These are phyloP conservation scores for Colletotrichum liaoningense DNA, from an alignment of 2,329 filamentous ascomycete species.

Conservation along the genomic window DNA sequence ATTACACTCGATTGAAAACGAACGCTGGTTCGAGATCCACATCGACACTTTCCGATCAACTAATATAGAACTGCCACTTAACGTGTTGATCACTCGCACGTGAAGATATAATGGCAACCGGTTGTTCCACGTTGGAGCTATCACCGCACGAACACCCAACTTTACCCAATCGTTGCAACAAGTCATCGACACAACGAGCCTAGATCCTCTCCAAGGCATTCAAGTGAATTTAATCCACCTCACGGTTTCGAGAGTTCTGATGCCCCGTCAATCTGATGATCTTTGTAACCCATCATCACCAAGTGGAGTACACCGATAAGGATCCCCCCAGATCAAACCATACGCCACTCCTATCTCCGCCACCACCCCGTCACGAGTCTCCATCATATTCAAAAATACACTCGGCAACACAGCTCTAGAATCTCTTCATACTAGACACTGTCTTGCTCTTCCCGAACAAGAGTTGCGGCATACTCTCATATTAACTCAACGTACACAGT, in stretches of 20 bases:
- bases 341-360: constrained; percentile 21
- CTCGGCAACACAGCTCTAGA: background rate
- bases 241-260: background rate
- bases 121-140: background rate
- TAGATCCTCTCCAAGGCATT: background rate
- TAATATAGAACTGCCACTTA: no score
- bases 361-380: background rate
- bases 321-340: constrained; percentile 5
- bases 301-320: constrained; percentile 28
- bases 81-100: background rate
- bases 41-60: background rate
- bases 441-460: background rate
- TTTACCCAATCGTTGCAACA: no score
- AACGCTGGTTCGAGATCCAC: background rate
- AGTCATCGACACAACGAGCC: background rate
- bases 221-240: background rate
- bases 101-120: background rate
- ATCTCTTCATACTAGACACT: no score
- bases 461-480: background rate
- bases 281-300: background rate
- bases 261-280: background rate
- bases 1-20: background rate
- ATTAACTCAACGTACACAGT: no score
- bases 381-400: background rate
- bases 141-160: no score